These are phyloP conservation scores for Cladosporium austrohemisphaericum DNA, from an alignment of 2,329 filamentous ascomycete species.

Conservation along the genomic window DNA sequence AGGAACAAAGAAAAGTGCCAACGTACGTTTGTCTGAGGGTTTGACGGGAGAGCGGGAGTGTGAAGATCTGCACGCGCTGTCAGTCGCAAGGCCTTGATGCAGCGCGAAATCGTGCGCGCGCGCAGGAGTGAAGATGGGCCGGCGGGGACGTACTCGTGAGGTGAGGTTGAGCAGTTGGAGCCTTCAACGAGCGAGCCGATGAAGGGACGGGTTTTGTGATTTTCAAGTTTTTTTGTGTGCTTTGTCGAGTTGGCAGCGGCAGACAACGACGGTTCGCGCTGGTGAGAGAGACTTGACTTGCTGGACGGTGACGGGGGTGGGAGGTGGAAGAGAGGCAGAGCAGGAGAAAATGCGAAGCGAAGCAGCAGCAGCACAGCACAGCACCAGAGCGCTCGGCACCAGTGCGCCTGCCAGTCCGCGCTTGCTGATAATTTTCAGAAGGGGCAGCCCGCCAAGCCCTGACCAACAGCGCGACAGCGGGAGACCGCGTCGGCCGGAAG, in stretches of 20 bases:
- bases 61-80: conserved; percentile 3
- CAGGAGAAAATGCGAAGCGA: not conserved
- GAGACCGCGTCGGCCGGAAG: too few relatives aligned
- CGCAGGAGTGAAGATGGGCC: conserved; percentile 5
- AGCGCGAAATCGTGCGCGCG: not conserved
- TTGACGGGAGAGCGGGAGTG: conserved; percentile 8
- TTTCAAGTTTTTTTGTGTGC: conserved; percentile 36
- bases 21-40: conserved; percentile 16
- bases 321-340: conserved; percentile 3
- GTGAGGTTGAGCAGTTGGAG: conserved; percentile 16
- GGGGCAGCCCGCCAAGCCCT: too few relatives aligned
- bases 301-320: conserved; percentile 1
- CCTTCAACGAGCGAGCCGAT: conserved; percentile 21
- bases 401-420: conserved; percentile 2
- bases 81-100: conserved; percentile 2
- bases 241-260: conserved; percentile 22
- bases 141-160: conserved; percentile 4
- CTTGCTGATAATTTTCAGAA: not conserved
- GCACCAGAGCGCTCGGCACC: not conserved
- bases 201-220: conserved; percentile 33
- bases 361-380: not conserved
- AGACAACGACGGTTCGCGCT: conserved; percentile 12
- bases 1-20: conserved; percentile 9
- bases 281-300: conserved; percentile 4
- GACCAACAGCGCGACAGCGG: not conserved